Percentiles rank a stretch among this genome's conserved stretches.
These are phyloP conservation scores for Macadamia tetraphylla DNA, from an alignment of 164 flowering plant species.

Conservation along the genomic window DNA sequence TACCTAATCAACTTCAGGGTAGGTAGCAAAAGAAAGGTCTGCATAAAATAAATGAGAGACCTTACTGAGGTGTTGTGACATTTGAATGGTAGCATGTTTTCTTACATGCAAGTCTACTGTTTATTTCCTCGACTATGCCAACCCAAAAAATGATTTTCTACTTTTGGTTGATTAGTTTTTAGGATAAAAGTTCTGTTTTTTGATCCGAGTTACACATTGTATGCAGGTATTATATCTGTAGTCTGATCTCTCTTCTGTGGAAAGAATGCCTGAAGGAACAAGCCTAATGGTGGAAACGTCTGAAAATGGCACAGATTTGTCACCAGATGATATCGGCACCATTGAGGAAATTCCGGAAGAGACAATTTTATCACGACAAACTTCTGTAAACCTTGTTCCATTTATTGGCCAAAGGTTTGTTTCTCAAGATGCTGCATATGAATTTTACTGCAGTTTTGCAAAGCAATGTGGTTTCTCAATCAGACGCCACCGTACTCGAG, in stretches of 20 bases:
- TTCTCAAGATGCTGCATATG: conserved; percentile 88
- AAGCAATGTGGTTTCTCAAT: conserved; percentile 87
- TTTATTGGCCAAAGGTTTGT: conserved; percentile 83
- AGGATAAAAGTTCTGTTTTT: conserved; percentile 6
- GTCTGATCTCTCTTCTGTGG: conserved; percentile 9
- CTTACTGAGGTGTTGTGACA: too few relatives aligned
- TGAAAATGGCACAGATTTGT: conserved; percentile 61
- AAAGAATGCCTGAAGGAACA: conserved; percentile 44
- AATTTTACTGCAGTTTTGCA: conserved; percentile 79
- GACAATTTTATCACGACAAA: conserved; percentile 65
- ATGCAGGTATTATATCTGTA: conserved; percentile 26
- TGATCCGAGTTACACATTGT: conserved; percentile 1
- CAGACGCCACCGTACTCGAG: conserved; percentile 79
- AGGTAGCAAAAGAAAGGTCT: too few relatives aligned
- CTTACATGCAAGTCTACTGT: too few relatives aligned
- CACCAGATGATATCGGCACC: conserved; percentile 56
- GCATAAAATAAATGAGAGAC: too few relatives aligned
- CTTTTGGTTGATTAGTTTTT: neutral
- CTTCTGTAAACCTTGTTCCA: conserved; percentile 71
- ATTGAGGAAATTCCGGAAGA: conserved; percentile 66
- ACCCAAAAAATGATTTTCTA: too few relatives aligned
- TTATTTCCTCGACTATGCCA: too few relatives aligned
- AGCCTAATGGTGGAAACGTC: conserved; percentile 44
- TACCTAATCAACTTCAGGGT: too few relatives aligned
- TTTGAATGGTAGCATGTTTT: too few relatives aligned